Evolutionary conservation across 345 rosid species (phyloP), one percentile per base, ranked within the genome.

Genomic region (Hevea brasiliensis): DNA sequence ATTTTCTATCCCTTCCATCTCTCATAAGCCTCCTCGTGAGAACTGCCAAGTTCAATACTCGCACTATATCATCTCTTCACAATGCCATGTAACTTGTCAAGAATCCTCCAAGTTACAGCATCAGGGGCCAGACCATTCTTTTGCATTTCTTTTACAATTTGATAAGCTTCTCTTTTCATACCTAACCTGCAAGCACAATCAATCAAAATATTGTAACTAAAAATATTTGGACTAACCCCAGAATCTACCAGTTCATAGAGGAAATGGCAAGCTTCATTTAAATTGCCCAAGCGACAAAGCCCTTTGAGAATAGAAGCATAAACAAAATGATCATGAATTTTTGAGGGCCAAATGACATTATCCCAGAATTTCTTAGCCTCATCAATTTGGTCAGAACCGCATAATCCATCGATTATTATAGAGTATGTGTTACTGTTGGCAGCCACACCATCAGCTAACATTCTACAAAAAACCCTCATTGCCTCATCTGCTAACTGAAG

Each of bases 21-120:
- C 21, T 7, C 21, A 66, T 17, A 20, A 1, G 6, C 10, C 11
- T 44, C 15, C 40, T 53, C 15, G 24, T 53, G 26, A 51, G 21
- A 17, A 32, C 9, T 44, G 62, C 57, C 44, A 17, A 26, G 42
- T 68, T 18, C 55, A 67, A 77, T 40, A 62, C 29, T 80, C 55
- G 23, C 3, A 47, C 23, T n/a, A 37, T 61, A 65, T 60, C 68
- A 56, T 73, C 72, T 76, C 57, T 58, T 71, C 9, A 7, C 8
- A 53, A 24, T 76, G 9, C 41, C 83, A 73, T 89, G 93, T 70
- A 94, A 78, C 72, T 90, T 94, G 70, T 91, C 87, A 13, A 94
- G 87, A 77, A 84, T 88, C 80, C 96, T 80, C 97, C 97, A 91
- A 48, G 98, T 94, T 61, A 91, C 88, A 32, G 97, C 89, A 85